Conservation (phyloP, 768 basidiomycete species). For the Termitomyces titanicus region DNA sequence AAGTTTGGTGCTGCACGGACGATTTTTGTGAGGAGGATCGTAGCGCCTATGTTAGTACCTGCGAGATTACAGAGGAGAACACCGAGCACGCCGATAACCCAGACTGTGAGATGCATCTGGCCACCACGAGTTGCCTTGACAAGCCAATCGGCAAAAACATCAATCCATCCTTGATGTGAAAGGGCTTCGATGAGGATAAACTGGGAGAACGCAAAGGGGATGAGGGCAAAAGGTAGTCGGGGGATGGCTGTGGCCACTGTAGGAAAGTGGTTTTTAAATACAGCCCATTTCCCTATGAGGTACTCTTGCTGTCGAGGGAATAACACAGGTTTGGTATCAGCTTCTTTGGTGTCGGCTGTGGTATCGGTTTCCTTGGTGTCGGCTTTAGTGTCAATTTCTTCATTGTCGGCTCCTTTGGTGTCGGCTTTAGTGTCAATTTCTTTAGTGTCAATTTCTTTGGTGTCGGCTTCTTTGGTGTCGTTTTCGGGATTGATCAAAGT, state of each 20-base stretch:
- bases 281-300: slow-evolving; percentile 12
- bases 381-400: no score
- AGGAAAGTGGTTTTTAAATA: slow-evolving; percentile 51
- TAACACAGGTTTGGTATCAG: background rate
- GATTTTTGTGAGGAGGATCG: slow-evolving; percentile 81
- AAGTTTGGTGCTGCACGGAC: slow-evolving; percentile 49
- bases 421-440: no score
- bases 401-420: no score
- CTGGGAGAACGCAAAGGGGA: slow-evolving; percentile 92
- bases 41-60: slow-evolving; percentile 24
- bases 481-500: no score
- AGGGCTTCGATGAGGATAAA: slow-evolving; percentile 93
- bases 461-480: no score
- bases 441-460: no score
- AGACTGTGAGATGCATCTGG: slow-evolving; percentile 18
- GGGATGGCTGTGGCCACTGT: slow-evolving; percentile 64
- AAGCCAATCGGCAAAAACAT: slow-evolving; percentile 59
- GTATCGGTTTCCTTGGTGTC: slow-evolving; percentile 3
- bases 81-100: slow-evolving; percentile 20
- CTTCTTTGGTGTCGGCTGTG: no score
- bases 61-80: slow-evolving; percentile 22
- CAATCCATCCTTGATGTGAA: slow-evolving; percentile 85
- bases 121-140: slow-evolving; percentile 15
- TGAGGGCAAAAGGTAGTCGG: slow-evolving; percentile 73
- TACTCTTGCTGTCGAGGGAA: slow-evolving; percentile 1